Conservation (phyloP, 1,284 basidiomycete species). For the Melanopsichium pennsylvanicum region DNA sequence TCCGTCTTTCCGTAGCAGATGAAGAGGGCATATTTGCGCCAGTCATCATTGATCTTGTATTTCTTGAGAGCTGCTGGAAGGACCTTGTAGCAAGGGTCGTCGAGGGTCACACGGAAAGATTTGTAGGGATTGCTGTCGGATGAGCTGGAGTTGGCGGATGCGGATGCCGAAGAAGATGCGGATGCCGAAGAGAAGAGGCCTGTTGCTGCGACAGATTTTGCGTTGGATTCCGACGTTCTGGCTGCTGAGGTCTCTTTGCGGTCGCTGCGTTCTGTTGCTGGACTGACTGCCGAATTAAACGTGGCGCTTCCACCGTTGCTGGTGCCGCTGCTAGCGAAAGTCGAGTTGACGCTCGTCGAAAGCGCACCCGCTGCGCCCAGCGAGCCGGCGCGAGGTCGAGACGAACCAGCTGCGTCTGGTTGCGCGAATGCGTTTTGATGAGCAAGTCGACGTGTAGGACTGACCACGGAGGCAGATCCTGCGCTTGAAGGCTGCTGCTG, state of each 20-base stretch:
- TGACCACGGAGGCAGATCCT: conserved; percentile 23
- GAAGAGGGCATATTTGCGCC: conserved; percentile 98
- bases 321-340: conserved; percentile 4
- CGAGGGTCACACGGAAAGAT: conserved; percentile 72
- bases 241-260: conserved; percentile 16
- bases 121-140: conserved; percentile 66
- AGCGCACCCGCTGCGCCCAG: conserved; percentile 10
- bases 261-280: conserved; percentile 14
- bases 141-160: conserved; percentile 14
- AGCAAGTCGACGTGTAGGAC: conserved; percentile 40
- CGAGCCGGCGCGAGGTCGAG: conserved; percentile 29
- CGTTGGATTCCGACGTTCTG: conserved; percentile 1
- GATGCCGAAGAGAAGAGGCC: conserved; percentile 4
- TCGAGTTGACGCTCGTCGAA: conserved; percentile 2
- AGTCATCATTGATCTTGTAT: conserved; percentile 98
- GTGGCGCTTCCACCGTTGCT: neutral
- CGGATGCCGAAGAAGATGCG: conserved; percentile 2
- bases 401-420: conserved; percentile 15
- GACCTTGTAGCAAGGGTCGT: conserved; percentile 98
- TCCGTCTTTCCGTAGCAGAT: conserved; percentile 93
- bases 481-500: conserved; percentile 20
- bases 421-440: conserved; percentile 30
- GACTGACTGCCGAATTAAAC: neutral
- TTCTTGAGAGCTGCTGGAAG: conserved; percentile 96
- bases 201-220: conserved; percentile 7